Evolutionary conservation across 305 asterid species (phyloP), one percentile per base, ranked within the genome.

Genomic region (Stenogyne calaminthoides): DNA sequence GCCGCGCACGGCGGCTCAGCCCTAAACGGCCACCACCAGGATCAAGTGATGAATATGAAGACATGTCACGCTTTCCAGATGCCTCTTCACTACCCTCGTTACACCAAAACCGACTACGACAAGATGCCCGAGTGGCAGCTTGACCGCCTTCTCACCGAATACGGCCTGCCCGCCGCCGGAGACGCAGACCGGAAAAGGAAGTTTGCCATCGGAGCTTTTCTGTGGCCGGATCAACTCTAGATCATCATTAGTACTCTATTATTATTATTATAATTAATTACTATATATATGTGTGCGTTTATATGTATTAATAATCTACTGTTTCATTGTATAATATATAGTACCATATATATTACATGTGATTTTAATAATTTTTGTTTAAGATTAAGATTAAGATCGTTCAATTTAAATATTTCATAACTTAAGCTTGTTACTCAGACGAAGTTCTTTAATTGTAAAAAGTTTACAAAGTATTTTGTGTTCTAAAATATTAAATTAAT

Each of bases 41-140:
- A 16, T 18, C 10, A 29, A 6, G 55, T 5, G 8, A 6, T 9
- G 8, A 6, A 55, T 19, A 15, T n/a, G n/a, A 1, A 5, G 29
- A 5, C 55, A 7, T 18, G 36, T 11, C 9, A 55, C 55, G 69
- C 5, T 54, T 87, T 87, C 64, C 78, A 73, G 77, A 83, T 87
- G 91, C 91, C 91, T 1, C 80, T 84, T 37, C 91, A 87, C 72
- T 87, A 87, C 15, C 91, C 89, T 0, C 76, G 88, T 51, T 84
- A 82, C 84, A 75, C 76, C 4, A 87, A 83, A 39, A 57, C 84
- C 12, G 89, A 87, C 72, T 84, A 87, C 73, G 84, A 86, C 60
- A 66, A 7, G 56, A 86, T 86, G 91, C 87, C 88, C 8, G 91
- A 86, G 69, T 76, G 85, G 85, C 82, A 78, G 22, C 58, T 86